phyloP scores from a whole-genome alignment of 2,329 filamentous ascomycete species.

The Microsporum canis region DNA sequence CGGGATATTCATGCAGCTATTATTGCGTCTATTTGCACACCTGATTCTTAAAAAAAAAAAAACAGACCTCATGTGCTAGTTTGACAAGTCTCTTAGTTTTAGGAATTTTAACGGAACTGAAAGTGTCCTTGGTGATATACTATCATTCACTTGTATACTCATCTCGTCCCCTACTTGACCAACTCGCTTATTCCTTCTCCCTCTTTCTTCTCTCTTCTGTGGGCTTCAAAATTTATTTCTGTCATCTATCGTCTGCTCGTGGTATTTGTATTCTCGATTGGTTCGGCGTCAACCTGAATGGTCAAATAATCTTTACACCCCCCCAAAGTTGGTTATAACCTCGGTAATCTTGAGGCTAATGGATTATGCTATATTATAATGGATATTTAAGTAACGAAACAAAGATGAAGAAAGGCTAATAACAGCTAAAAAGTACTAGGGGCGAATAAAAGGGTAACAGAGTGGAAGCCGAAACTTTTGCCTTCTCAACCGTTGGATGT shows the following conservation, averaged over 20 bases:
- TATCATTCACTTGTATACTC: background rate
- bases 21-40: conserved; percentile 2
- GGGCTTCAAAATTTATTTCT: background rate
- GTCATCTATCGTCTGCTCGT: background rate
- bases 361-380: too few species aligned
- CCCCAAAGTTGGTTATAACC: too few species aligned
- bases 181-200: background rate
- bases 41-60: background rate
- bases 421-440: too few species aligned
- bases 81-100: background rate
- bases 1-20: conserved; percentile 25
- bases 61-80: too few species aligned
- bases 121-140: background rate
- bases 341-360: too few species aligned
- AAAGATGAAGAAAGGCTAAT: too few species aligned
- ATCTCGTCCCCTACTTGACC: background rate
- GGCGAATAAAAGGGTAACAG: too few species aligned
- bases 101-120: background rate
- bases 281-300: background rate
- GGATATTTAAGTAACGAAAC: too few species aligned
- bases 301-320: too few species aligned
- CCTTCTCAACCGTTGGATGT: too few species aligned
- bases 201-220: background rate
- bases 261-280: background rate
- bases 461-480: too few species aligned